Evolutionary conservation across 75 land plant species (phyloP).

Genomic region (Larix kaempferi): DNA sequence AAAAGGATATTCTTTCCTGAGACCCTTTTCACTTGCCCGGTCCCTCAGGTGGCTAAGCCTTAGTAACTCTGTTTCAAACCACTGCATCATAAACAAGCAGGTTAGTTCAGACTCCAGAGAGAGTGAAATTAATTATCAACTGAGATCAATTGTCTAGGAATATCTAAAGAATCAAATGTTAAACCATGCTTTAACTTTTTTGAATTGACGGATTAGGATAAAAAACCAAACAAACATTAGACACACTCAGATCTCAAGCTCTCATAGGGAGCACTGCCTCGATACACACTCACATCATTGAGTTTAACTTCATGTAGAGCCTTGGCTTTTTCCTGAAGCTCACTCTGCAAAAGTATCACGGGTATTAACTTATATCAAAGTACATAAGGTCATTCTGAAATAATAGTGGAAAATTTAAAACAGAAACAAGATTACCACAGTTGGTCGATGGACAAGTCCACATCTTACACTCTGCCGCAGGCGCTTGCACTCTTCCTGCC

Average conservation of each 20-base stretch:
- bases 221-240: conserved; percentile 2
- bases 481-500: conserved; percentile 95
- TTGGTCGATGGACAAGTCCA: conserved; percentile 74
- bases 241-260: neutral
- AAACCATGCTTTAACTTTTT: neutral
- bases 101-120: neutral
- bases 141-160: neutral
- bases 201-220: neutral
- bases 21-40: conserved; percentile 96
- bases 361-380: neutral
- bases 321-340: conserved; percentile 81
- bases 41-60: conserved; percentile 92
- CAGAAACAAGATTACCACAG: conserved; percentile 60
- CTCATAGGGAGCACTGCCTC: neutral
- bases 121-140: neutral
- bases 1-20: conserved; percentile 98
- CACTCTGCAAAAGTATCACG: conserved; percentile 57
- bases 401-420: neutral
- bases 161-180: neutral
- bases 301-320: conserved; percentile 79
- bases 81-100: conserved; percentile 44
- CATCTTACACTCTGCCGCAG: conserved; percentile 92
- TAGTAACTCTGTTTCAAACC: conserved; percentile 81
- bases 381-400: neutral
- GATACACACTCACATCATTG: conserved; percentile 81